Percentiles rank a stretch among this genome's conserved stretches.
Evolutionary conservation across 495 filamentous ascomycete genomes (phyloP).

Genomic region (Cenococcum geophilum): DNA sequence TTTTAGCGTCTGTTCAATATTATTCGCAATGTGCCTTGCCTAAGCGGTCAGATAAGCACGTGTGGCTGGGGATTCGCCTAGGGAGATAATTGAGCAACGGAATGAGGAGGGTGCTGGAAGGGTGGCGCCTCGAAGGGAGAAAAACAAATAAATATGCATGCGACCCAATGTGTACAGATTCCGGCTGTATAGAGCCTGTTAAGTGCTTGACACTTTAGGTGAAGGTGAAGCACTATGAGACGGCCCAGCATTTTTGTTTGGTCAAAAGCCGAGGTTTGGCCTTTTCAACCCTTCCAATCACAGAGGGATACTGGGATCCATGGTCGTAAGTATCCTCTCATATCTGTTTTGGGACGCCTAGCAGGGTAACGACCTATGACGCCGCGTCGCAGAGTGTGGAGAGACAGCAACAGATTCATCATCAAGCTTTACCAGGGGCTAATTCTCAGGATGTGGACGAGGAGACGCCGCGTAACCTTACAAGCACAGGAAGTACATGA

Average conservation of each 20-base stretch:
- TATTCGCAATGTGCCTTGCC: conserved; percentile 19
- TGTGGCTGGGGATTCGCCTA: conserved; percentile 20
- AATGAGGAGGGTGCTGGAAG: conserved; percentile 11
- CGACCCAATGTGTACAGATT: neutral
- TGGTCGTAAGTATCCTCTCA: neutral
- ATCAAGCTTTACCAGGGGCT: neutral
- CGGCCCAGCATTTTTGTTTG: neutral
- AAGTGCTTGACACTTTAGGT: neutral
- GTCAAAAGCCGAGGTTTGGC: neutral
- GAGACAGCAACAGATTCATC: neutral
- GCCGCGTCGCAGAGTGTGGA: neutral
- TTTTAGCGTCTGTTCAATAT: conserved; percentile 28
- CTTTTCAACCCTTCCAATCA: neutral
- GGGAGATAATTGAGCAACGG: conserved; percentile 15
- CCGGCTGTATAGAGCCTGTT: conserved; percentile 2
- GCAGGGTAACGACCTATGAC: neutral
- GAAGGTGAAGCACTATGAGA: neutral
- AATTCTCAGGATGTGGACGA: neutral
- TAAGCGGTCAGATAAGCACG: conserved; percentile 32
- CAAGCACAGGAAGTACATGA: no score
- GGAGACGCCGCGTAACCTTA: no score
- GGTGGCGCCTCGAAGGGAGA: conserved; percentile 7
- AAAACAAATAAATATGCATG: neutral
- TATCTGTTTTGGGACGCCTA: no score
- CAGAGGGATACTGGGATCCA: neutral